These are phyloP conservation scores for Aspergillus sp. DNA, from an alignment of 2,329 filamentous ascomycete species.

Conservation along the genomic window DNA sequence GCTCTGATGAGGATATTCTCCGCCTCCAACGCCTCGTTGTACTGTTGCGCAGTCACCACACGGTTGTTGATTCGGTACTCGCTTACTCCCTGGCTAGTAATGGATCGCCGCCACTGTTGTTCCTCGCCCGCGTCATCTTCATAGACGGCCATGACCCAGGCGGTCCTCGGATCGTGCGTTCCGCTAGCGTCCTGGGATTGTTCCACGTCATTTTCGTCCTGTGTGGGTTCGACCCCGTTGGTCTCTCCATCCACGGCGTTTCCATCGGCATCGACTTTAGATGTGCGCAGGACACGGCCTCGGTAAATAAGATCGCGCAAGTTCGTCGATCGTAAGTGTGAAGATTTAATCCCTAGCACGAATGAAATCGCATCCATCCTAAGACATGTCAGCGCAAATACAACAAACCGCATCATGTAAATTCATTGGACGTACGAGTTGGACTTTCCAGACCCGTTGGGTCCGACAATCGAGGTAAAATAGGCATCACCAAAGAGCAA, in stretches of 20 bases:
- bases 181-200: slow-evolving; percentile 59
- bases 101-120: slow-evolving; percentile 92
- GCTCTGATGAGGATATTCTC: slow-evolving; percentile 99
- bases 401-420: not conserved
- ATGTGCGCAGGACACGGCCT: slow-evolving; percentile 86
- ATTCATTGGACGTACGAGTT: slow-evolving; percentile 71
- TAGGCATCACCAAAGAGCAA: slow-evolving; percentile 96
- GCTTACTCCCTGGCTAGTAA: slow-evolving; percentile 83
- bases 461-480: slow-evolving; percentile 98
- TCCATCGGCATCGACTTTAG: slow-evolving; percentile 86
- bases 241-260: slow-evolving; percentile 65
- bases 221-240: slow-evolving; percentile 61
- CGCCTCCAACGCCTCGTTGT: slow-evolving; percentile 86
- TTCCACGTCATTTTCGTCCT: slow-evolving; percentile 55
- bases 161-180: slow-evolving; percentile 79
- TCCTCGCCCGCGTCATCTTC: slow-evolving; percentile 95
- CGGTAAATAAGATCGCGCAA: slow-evolving; percentile 95
- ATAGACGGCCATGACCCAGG: slow-evolving; percentile 99
- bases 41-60: slow-evolving; percentile 82
- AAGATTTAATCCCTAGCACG: slow-evolving; percentile 96
- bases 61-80: slow-evolving; percentile 97
- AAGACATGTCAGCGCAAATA: slow-evolving; percentile 25
- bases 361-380: slow-evolving; percentile 99
- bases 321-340: slow-evolving; percentile 91
- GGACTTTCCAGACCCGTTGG: slow-evolving; percentile 99